Percentiles rank a stretch among this genome's conserved stretches.
Evolutionary conservation across 129 eudicot genomes (phyloP).

Genomic region (Lonicera japonica): DNA sequence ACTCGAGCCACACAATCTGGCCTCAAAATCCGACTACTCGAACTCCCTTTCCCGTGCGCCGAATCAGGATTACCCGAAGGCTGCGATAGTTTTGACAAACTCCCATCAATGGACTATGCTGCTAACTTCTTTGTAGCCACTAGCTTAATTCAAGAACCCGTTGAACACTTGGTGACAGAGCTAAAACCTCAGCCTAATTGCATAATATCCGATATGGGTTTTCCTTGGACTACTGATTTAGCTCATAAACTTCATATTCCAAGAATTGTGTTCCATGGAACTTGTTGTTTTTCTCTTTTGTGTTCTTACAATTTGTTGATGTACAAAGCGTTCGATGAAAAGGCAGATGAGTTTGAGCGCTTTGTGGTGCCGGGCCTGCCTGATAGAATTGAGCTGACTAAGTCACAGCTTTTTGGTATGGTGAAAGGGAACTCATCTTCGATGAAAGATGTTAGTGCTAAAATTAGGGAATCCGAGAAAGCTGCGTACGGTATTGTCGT

Average conservation of each 20-base stretch:
- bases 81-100: conserved; percentile 44
- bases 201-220: conserved; percentile 33
- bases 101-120: conserved; percentile 10
- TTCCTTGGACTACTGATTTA: conserved; percentile 32
- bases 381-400: conserved; percentile 30
- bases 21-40: conserved; percentile 23
- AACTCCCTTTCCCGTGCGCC: conserved; percentile 25
- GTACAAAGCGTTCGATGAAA: not conserved
- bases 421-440: not conserved
- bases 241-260: conserved; percentile 26
- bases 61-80: conserved; percentile 48
- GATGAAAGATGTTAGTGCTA: not conserved
- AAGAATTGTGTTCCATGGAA: conserved; percentile 38
- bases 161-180: conserved; percentile 12
- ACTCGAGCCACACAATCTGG: conserved; percentile 27
- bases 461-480: conserved; percentile 18
- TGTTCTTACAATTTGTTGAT: conserved; percentile 8
- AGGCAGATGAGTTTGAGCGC: conserved; percentile 20
- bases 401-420: conserved; percentile 14
- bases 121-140: conserved; percentile 25
- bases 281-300: conserved; percentile 30
- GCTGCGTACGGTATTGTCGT: conserved; percentile 36
- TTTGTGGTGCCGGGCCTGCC: conserved; percentile 43
- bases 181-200: conserved; percentile 31
- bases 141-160: conserved; percentile 22